Base-by-base conservation (phyloP, 768 basidiomycete species). In the Lactarius trivialis region DNA sequence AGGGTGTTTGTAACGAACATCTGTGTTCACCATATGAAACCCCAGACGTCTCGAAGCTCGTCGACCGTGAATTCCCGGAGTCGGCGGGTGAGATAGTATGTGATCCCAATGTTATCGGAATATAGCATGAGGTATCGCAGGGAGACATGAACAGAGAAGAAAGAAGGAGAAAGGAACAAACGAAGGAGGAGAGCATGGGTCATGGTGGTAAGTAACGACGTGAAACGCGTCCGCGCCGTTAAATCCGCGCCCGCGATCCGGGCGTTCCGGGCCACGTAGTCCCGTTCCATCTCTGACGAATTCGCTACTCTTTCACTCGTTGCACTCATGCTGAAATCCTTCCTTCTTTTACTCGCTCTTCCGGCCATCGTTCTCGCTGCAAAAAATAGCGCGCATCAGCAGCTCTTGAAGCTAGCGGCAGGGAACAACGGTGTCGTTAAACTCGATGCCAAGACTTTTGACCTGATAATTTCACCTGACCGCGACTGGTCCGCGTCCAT, bases 81-180 rank as follows among this genome's bases (percentile, higher is more conserved):
- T 65, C 92, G 82, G 53, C 83, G 77, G 24, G 91, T 89, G 69
- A 94, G 81, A 71, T 93, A 94, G 75, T 93, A 93, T 36, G 90
- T 93, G 73, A 94, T 93, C 9, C 90, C 92, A 68, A 94, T 88
- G 75, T 93, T 91, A 77, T 92, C 89, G 17, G 86, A 80, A 73
- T 94, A 93, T 41, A 83, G 67, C 66, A 83, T 81, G 60, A 94
- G 83, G 71, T 98, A 98, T 69, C 87, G 84, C 66, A 98, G 85
- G 33, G 94, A 94, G 68, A 95, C 88, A 78, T 95, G 90, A 59
- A 96, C 89, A 12, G 89, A 90, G 77, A 97, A 98, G 79, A 91
- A 98, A 37, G 86, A 85, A 4, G 91, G 89, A 21, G 91, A 93
- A 60, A 95, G 86, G 73, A 97, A 96, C 54, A 98, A 85, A 33